phyloP scores from a whole-genome alignment of 495 filamentous ascomycete species.

The Bathelium albidoporum region DNA sequence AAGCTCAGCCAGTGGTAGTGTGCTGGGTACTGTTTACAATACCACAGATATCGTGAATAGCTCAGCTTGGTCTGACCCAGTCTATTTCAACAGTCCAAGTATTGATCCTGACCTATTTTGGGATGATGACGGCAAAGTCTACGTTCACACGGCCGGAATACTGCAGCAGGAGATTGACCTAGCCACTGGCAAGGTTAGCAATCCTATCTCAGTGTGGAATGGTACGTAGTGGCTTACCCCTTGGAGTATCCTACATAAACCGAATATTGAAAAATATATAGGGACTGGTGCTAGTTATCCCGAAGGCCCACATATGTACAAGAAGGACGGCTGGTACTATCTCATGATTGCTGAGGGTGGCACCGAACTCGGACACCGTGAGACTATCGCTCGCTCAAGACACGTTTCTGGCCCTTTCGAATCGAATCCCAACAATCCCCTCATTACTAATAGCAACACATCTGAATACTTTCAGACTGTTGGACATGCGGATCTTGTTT shows the following conservation, averaged over 20 bases:
- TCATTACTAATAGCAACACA: slow-evolving; percentile 32
- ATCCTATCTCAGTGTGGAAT: slow-evolving; percentile 41
- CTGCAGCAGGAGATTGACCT: slow-evolving; percentile 37
- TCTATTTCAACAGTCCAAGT: slow-evolving; percentile 26
- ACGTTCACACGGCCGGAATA: slow-evolving; percentile 34
- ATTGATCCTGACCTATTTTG: slow-evolving; percentile 41
- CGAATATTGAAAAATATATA: too few species aligned
- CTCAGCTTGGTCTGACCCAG: slow-evolving; percentile 31
- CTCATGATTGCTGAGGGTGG: slow-evolving; percentile 60
- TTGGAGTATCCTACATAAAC: too few species aligned
- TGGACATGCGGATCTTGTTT: slow-evolving; percentile 39
- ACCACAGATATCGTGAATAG: slow-evolving; percentile 18
- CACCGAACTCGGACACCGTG: slow-evolving; percentile 46
- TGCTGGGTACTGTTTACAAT: slow-evolving; percentile 10
- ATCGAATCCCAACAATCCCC: slow-evolving; percentile 40
- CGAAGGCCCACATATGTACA: slow-evolving; percentile 58
- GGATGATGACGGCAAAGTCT: slow-evolving; percentile 41
- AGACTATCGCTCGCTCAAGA: slow-evolving; percentile 42
- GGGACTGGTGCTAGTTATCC: slow-evolving; percentile 42
- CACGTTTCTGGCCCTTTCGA: slow-evolving; percentile 47
- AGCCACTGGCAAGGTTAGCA: slow-evolving; percentile 32
- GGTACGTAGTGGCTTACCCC: too few species aligned
- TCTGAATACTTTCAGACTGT: slow-evolving; percentile 33
- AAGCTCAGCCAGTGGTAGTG: slow-evolving; percentile 15
- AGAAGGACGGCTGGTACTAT: slow-evolving; percentile 56